Conservation (phyloP, 73 alveolate genomes). For the Symbiodinium natans region DNA sequence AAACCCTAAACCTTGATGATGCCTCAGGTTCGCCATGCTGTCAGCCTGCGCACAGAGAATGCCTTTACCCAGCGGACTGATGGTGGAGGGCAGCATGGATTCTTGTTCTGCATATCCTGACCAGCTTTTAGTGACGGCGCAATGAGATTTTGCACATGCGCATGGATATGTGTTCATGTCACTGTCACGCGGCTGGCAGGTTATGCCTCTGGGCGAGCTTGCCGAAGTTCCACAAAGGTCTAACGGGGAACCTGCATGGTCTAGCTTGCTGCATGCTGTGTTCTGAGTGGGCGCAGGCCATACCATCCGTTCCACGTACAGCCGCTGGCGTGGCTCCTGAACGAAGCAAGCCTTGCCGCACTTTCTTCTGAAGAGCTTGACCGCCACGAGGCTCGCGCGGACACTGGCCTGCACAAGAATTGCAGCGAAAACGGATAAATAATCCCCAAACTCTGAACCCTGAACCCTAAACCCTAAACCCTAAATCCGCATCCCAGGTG, state of each 20-base stretch:
- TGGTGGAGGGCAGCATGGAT: slow-evolving; percentile 17
- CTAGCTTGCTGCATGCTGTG: neutral
- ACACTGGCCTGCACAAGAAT: neutral
- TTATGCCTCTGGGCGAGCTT: slow-evolving; percentile 31
- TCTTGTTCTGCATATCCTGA: neutral
- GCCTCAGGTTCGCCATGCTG: slow-evolving; percentile 66
- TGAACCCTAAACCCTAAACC: too few species aligned
- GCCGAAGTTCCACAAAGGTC: slow-evolving; percentile 63
- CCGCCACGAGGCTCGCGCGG: neutral
- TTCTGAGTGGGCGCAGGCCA: neutral
- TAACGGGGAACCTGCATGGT: neutral
- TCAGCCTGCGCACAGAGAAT: slow-evolving; percentile 52
- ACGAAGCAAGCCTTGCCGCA: neutral
- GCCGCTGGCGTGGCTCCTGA: slow-evolving; percentile 64
- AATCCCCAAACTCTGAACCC: too few species aligned
- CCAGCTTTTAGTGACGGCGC: neutral
- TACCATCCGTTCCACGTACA: slow-evolving; percentile 46
- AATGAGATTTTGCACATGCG: too few species aligned
- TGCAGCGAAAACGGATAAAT: too few species aligned
- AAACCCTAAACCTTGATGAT: too few species aligned
- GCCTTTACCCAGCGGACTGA: slow-evolving; percentile 1
- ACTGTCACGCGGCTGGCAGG: neutral
- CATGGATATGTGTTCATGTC: neutral
- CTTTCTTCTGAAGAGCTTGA: neutral
- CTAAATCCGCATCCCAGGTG: neutral